Base-by-base conservation (phyloP, 306 rosid species). In the Benincasa hispida region DNA sequence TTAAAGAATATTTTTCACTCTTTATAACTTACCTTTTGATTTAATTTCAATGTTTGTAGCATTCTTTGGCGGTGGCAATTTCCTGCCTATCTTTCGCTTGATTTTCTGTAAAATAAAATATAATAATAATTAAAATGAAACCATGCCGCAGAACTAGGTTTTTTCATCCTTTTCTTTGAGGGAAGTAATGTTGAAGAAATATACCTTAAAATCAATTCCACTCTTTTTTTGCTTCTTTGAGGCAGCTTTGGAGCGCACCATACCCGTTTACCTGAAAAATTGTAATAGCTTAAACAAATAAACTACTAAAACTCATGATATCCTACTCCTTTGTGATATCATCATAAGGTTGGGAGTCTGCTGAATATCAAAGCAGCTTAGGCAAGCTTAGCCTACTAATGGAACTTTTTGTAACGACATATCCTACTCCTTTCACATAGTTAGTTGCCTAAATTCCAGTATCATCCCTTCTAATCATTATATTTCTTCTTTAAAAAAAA, bases 1-100 rank as follows among this genome's bases (percentile, higher is more conserved):
- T 37, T 39, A 67, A 21, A 67, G 19, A 24, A 22, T 69, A 6
- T 67, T 67, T 37, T 21, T 41, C 54, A 24, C 53, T 67, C 25
- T 35, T 66, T 65, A 37, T 10, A 35, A 67, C 72, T 21, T 82
- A 91, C 94, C 98, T 91, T 91, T 94, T 42, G 92, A 87, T 80
- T 88, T 90, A 74, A 94, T 83, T 77, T 94, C 96, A 34, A 93
- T 90, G 53, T 87, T 86, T 3, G 97, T 94, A 75, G 97, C 75
- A 79, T 91, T 93, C 78, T 91, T 87, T 22, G 97, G 91, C 2
- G 96, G 95, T 14, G 98, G 95, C 81, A 93, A 79, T 78, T 89
- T 93, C 86, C 83, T 88, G 69, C 98, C 98, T 68, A 93, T 28
- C 89, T 93, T 93, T 11, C 91, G 88, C 86, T 81, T 91, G 60